A percentile compares a stretch with the other conserved stretches of the same genome.
Conservation (phyloP, 1,284 basidiomycete genomes). For the Apiotrichum gamsii region DNA sequence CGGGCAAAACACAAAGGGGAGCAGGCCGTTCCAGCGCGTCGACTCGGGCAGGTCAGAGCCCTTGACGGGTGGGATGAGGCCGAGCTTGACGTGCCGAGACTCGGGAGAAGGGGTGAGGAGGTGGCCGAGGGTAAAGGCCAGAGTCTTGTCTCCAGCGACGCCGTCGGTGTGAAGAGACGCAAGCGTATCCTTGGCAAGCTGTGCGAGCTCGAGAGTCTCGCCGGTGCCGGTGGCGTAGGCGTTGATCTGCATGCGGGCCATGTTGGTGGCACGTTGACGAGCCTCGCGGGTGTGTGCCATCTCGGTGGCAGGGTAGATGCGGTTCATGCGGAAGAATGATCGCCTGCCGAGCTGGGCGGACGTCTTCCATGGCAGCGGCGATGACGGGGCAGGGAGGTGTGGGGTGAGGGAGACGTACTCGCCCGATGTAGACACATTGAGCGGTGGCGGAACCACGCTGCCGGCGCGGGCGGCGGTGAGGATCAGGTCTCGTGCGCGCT, state of each 20-base stretch:
- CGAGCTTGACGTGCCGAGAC: neutral
- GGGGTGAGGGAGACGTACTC: slow-evolving; percentile 4
- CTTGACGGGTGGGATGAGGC: slow-evolving; percentile 2
- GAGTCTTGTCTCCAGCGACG: too few relatives aligned
- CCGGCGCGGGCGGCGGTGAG: neutral
- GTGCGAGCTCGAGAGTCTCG: neutral
- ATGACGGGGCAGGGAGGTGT: slow-evolving; percentile 3
- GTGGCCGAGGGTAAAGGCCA: slow-evolving; percentile 15
- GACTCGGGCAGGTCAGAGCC: slow-evolving; percentile 4
- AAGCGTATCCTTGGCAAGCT: neutral
- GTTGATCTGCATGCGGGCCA: neutral
- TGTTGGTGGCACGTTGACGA: neutral
- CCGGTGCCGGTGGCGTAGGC: too few relatives aligned
- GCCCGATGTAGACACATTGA: too few relatives aligned
- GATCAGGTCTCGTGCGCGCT: slow-evolving; percentile 5
- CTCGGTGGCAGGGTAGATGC: neutral
- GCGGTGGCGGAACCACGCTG: too few relatives aligned
- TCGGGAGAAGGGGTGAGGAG: neutral
- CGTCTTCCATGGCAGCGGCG: slow-evolving; percentile 10
- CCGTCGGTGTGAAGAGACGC: neutral
- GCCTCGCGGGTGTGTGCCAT: neutral
- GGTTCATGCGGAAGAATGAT: slow-evolving; percentile 11
- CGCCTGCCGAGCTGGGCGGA: slow-evolving; percentile 2
- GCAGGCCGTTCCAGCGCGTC: neutral
- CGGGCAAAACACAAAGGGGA: slow-evolving; percentile 10